Conservation (phyloP, 2,329 filamentous ascomycete genomes). For the Cladosporium oxysporum region DNA sequence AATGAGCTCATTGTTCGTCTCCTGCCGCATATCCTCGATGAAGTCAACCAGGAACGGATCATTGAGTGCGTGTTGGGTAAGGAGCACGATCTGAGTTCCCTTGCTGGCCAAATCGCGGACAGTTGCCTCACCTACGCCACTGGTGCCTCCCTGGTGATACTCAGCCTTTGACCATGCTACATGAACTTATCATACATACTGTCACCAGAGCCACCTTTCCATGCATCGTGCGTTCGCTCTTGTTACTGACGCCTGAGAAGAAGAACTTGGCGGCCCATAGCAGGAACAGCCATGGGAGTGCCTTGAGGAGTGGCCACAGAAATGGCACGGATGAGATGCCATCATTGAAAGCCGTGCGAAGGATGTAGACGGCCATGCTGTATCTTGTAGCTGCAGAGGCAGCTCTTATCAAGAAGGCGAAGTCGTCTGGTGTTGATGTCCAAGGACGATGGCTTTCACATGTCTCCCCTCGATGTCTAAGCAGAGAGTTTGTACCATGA, state of each 20-base stretch:
- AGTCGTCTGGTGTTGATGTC: background rate
- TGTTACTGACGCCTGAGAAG: slow-evolving; percentile 73
- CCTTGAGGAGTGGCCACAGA: slow-evolving; percentile 46
- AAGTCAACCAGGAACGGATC: slow-evolving; percentile 92
- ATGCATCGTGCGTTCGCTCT: slow-evolving; percentile 80
- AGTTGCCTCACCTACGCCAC: slow-evolving; percentile 81
- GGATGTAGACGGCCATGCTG: slow-evolving; percentile 67
- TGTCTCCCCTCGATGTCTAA: background rate
- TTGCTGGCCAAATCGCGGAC: slow-evolving; percentile 73
- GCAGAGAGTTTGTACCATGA: background rate
- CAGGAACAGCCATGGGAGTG: slow-evolving; percentile 53
- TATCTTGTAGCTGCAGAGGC: background rate
- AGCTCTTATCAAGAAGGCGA: background rate
- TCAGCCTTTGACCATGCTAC: slow-evolving; percentile 25
- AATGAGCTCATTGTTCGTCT: slow-evolving; percentile 80
- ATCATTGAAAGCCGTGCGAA: slow-evolving; percentile 55
- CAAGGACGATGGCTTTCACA: slow-evolving; percentile 3
- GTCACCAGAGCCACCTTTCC: slow-evolving; percentile 93
- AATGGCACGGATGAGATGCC: slow-evolving; percentile 53
- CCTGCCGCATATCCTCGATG: slow-evolving; percentile 79
- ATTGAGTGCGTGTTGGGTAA: slow-evolving; percentile 77
- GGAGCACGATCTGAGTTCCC: slow-evolving; percentile 86
- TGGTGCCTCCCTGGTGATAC: slow-evolving; percentile 71
- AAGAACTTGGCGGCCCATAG: slow-evolving; percentile 69
- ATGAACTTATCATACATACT: slow-evolving; percentile 48